These are phyloP conservation scores for Neurospora sp. DNA, from an alignment of 495 filamentous ascomycete genomes.

Conservation along the genomic window DNA sequence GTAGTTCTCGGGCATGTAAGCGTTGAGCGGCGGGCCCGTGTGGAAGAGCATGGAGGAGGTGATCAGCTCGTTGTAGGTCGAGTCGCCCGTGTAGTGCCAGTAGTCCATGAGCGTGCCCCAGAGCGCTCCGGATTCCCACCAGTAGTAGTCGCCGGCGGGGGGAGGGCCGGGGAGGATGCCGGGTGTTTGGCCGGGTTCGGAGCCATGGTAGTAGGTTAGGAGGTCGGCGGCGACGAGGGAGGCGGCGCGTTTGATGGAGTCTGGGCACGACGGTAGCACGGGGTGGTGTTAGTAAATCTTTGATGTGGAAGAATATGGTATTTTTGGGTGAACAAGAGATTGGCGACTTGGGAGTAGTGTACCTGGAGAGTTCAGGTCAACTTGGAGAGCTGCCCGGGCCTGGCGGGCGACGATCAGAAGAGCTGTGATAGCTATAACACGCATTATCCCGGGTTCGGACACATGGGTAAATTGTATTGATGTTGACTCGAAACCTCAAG, in stretches of 20 bases:
- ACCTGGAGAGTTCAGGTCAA: conserved; percentile 13
- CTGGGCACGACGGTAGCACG: conserved; percentile 19
- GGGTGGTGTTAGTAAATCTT: background rate
- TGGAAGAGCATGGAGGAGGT: conserved; percentile 50
- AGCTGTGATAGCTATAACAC: background rate
- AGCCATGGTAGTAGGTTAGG: conserved; percentile 54
- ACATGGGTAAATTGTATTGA: background rate
- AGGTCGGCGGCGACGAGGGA: conserved; percentile 50
- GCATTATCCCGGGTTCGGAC: background rate
- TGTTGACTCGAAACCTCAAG: background rate
- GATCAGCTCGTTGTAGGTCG: conserved; percentile 47
- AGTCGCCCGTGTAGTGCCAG: conserved; percentile 56
- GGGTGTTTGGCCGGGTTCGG: conserved; percentile 47
- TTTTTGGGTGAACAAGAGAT: background rate
- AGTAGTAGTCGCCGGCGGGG: conserved; percentile 38
- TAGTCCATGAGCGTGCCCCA: conserved; percentile 53
- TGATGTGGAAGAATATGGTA: background rate
- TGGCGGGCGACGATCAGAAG: background rate
- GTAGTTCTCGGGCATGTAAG: conserved; percentile 57
- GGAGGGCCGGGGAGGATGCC: conserved; percentile 51
- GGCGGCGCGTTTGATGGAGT: conserved; percentile 51
- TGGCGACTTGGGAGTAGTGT: background rate
- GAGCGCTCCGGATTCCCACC: conserved; percentile 37
- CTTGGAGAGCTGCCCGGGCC: conserved; percentile 7
- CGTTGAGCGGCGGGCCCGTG: conserved; percentile 44